Conservation (phyloP, 192 early-diverging fungal species). For the Coemansia erecta region DNA sequence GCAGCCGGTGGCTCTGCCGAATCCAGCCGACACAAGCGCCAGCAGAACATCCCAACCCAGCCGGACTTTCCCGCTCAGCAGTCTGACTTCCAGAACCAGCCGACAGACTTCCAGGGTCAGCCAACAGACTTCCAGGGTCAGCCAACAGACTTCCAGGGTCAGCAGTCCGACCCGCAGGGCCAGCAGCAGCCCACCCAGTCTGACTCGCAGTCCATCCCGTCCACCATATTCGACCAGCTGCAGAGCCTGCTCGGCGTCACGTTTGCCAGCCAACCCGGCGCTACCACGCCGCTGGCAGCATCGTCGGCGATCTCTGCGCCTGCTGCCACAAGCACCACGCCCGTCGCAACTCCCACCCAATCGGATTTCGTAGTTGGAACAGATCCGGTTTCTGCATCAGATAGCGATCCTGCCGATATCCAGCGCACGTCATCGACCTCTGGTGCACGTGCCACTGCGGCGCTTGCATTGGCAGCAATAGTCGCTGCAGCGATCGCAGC, state of each 20-base stretch:
- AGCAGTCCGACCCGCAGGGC: neutral
- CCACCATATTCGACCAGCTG: slow-evolving; percentile 26
- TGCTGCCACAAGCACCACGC: neutral
- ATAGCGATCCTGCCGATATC: too few relatives aligned
- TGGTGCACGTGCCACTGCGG: too few relatives aligned
- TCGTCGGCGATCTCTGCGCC: neutral
- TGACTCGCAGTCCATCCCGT: slow-evolving; percentile 16
- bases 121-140: too few relatives aligned
- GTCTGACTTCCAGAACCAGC: too few relatives aligned
- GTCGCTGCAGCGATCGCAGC: neutral
- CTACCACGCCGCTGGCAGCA: neutral
- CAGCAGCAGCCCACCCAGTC: neutral
- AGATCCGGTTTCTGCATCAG: too few relatives aligned
- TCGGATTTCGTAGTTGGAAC: neutral
- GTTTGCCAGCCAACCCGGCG: slow-evolving; percentile 16
- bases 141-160: neutral
- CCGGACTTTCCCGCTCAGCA: too few relatives aligned
- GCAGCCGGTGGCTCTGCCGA: too few relatives aligned
- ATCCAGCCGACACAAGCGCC: too few relatives aligned
- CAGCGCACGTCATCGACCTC: too few relatives aligned
- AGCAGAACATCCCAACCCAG: too few relatives aligned
- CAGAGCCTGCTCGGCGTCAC: slow-evolving; percentile 23
- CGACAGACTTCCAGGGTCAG: too few relatives aligned
- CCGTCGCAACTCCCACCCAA: neutral
- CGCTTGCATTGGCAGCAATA: neutral